phyloP scores from a whole-genome alignment of 805 yeast genomes.

The Naumovozyma baii region DNA sequence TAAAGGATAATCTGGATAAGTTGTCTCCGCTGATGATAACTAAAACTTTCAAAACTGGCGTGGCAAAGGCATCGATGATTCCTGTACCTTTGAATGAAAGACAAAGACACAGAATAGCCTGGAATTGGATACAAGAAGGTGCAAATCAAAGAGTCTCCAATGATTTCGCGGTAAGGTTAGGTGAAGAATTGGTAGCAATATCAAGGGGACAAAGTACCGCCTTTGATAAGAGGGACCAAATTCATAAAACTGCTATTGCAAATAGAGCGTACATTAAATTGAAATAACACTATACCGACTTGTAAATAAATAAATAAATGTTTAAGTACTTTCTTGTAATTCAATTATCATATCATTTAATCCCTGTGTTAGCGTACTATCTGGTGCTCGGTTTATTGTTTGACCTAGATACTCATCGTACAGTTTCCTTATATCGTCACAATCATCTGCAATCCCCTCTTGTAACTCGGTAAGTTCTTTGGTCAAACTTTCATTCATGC shows the following conservation, averaged over 20 bases:
- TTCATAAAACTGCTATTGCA: conserved; percentile 80
- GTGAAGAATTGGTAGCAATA: conserved; percentile 79
- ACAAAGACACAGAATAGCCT: conserved; percentile 80
- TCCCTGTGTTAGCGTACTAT: conserved; percentile 20
- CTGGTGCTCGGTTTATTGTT: conserved; percentile 8
- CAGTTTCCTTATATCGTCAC: conserved; percentile 11
- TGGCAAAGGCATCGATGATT: conserved; percentile 69
- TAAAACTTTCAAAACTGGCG: conserved; percentile 69
- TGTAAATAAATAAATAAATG: too few relatives aligned
- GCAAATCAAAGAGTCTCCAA: conserved; percentile 68
- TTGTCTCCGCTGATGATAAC: conserved; percentile 79
- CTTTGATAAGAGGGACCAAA: conserved; percentile 69
- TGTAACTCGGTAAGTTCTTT: conserved; percentile 17
- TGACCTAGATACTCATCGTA: conserved; percentile 22
- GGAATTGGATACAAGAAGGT: conserved; percentile 84
- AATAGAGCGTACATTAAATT: conserved; percentile 71
- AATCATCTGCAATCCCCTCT: conserved; percentile 15
- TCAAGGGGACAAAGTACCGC: conserved; percentile 71
- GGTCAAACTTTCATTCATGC: conserved; percentile 17
- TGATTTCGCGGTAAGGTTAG: conserved; percentile 78
- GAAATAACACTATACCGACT: too few relatives aligned
- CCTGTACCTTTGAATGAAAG: conserved; percentile 77
- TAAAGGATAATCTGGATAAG: conserved; percentile 65
- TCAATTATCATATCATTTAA: conserved; percentile 23
- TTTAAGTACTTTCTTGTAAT: conserved; percentile 13